A percentile compares a stretch with the other conserved stretches of the same genome.
phyloP scores from a whole-genome alignment of 441 rosid species.

The Sinapis alba region DNA sequence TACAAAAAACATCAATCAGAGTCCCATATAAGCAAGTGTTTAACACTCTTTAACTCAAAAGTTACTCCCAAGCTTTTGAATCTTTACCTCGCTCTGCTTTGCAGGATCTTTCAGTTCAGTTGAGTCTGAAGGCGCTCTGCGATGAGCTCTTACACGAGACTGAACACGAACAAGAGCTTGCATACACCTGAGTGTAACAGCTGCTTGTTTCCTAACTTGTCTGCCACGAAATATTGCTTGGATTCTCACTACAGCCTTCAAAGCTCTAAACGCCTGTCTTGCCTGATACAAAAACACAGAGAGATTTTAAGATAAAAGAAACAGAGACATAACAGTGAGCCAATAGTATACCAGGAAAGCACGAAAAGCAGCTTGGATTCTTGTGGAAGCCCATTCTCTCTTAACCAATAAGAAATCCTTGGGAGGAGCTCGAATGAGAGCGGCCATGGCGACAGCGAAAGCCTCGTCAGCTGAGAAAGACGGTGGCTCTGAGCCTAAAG shows the following conservation, averaged over 20 bases:
- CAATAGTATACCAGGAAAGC: constrained; percentile 57
- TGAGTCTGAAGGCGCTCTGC: constrained; percentile 42
- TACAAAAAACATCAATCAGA: constrained; percentile 38
- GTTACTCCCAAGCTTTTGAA: neutral
- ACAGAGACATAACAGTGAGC: neutral
- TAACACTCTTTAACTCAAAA: neutral
- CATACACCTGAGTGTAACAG: constrained; percentile 90
- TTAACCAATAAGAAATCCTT: constrained; percentile 63
- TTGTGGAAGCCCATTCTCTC: constrained; percentile 80
- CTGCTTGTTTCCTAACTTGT: constrained; percentile 90
- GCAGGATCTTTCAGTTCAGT: constrained; percentile 46
- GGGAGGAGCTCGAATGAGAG: constrained; percentile 67
- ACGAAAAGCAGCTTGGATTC: constrained; percentile 80
- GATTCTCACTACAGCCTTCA: constrained; percentile 87
- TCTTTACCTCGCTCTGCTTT: constrained; percentile 75
- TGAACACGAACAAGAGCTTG: constrained; percentile 96
- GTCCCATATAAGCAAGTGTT: neutral
- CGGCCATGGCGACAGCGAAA: constrained; percentile 68
- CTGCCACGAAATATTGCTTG: constrained; percentile 92
- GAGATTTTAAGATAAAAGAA: neutral
- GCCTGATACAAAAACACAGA: constrained; percentile 50
- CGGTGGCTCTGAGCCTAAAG: constrained; percentile 49
- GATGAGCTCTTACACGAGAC: constrained; percentile 69
- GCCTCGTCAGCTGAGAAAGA: constrained; percentile 49
- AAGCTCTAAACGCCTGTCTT: constrained; percentile 81